A percentile compares a stretch with the other conserved stretches of the same genome.
Evolutionary conservation across 129 eudicot species (phyloP).

Genomic region (Escallonia herrerae): DNA sequence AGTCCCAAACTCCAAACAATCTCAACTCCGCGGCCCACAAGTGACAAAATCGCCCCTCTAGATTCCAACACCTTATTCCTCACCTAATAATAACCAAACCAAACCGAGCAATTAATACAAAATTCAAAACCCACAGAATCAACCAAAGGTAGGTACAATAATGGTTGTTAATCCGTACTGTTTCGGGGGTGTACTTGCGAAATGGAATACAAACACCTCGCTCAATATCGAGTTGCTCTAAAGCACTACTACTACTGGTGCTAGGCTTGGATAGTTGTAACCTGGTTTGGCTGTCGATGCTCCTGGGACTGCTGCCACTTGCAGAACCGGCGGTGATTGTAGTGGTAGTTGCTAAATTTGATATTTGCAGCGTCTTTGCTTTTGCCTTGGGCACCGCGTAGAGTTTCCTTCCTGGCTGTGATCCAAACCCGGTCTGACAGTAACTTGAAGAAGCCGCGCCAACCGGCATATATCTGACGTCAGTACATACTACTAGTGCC

Average conservation of each 20-base stretch:
- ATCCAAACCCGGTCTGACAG: not conserved
- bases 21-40: constrained; percentile 84
- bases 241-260: constrained; percentile 40
- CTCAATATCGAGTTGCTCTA: constrained; percentile 90
- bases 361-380: not conserved
- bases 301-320: not conserved
- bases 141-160: not conserved
- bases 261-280: no score
- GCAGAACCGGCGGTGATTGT: not conserved
- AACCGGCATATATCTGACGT: no score
- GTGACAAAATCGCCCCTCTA: constrained; percentile 70
- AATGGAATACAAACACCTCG: constrained; percentile 98
- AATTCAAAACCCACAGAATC: constrained; percentile 2
- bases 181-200: constrained; percentile 77
- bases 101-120: not conserved
- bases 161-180: constrained; percentile 15
- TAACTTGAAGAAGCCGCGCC: not conserved
- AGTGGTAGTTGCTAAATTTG: not conserved
- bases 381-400: not conserved
- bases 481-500: no score
- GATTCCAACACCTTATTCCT: constrained; percentile 91
- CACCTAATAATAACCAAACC: constrained; percentile 40
- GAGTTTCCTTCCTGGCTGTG: not conserved
- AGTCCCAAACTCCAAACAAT: constrained; percentile 94
- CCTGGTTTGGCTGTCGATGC: not conserved